Evolutionary conservation across 2,329 filamentous ascomycete species (phyloP).

Genomic region (Fusarium marasasianum): DNA sequence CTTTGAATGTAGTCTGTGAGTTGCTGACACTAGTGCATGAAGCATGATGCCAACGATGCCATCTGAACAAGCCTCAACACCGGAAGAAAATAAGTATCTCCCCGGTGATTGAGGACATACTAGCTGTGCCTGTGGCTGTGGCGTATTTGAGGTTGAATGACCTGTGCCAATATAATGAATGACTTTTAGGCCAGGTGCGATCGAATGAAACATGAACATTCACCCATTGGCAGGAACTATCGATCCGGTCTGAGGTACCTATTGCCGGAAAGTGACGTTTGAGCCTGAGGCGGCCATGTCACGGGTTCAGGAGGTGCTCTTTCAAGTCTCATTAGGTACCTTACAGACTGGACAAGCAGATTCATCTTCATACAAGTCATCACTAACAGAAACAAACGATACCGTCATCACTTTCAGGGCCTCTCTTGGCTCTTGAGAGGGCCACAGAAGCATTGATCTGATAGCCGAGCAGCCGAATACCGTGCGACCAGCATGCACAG

Average conservation of each 20-base stretch:
- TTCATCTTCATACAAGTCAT: background rate
- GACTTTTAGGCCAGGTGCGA: background rate
- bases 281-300: background rate
- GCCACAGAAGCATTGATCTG: constrained; percentile 13
- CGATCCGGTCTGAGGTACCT: background rate
- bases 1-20: constrained; percentile 5
- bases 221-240: background rate
- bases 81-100: background rate
- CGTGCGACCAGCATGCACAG: constrained; percentile 24
- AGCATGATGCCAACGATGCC: constrained; percentile 13
- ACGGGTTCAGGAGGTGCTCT: background rate
- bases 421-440: background rate
- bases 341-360: background rate
- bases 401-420: constrained; percentile 6
- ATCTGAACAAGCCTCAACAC: background rate
- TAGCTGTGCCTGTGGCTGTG: background rate
- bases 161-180: background rate
- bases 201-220: background rate
- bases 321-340: background rate
- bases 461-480: background rate
- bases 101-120: background rate
- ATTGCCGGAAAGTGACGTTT: background rate
- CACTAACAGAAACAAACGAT: background rate
- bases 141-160: background rate
- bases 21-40: constrained; percentile 1